phyloP scores from a whole-genome alignment of 495 filamentous ascomycete genomes.

The Opeltia flavorubescens region DNA sequence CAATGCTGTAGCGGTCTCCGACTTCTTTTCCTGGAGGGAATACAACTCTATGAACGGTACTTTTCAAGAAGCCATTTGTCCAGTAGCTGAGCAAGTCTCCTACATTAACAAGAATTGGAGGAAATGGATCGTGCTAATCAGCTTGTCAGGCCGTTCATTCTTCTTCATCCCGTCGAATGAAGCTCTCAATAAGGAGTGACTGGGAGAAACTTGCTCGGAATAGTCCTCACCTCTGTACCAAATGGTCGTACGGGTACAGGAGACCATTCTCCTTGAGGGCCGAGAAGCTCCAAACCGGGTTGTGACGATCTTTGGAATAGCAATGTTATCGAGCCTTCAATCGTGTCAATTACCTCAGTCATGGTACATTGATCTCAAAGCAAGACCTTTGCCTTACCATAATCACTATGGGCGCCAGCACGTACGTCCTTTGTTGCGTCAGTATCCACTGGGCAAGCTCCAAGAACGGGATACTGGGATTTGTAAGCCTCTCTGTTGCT shows the following conservation, averaged over 20 bases:
- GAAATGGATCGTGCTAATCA: conserved; percentile 40
- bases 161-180: too few species aligned
- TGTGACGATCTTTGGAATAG: conserved; percentile 71
- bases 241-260: conserved; percentile 30
- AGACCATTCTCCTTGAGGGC: conserved; percentile 32
- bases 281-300: conserved; percentile 75
- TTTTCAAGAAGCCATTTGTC: conserved; percentile 73
- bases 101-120: conserved; percentile 84
- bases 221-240: conserved; percentile 31
- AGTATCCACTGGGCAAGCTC: not conserved
- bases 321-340: conserved; percentile 46
- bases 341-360: not conserved
- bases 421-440: conserved; percentile 34
- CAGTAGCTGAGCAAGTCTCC: conserved; percentile 84
- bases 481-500: conserved; percentile 10
- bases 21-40: conserved; percentile 41
- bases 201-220: too few species aligned
- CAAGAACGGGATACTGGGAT: conserved; percentile 15
- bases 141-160: too few species aligned
- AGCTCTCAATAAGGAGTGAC: too few species aligned
- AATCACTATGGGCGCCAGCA: conserved; percentile 55
- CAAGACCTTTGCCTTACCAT: conserved; percentile 31
- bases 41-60: conserved; percentile 79
- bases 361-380: not conserved
- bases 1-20: conserved; percentile 75